Evolutionary conservation across 2,329 filamentous ascomycete genomes (phyloP), one percentile per base, ranked within the genome.

Genomic region (Chaetomium sp.): DNA sequence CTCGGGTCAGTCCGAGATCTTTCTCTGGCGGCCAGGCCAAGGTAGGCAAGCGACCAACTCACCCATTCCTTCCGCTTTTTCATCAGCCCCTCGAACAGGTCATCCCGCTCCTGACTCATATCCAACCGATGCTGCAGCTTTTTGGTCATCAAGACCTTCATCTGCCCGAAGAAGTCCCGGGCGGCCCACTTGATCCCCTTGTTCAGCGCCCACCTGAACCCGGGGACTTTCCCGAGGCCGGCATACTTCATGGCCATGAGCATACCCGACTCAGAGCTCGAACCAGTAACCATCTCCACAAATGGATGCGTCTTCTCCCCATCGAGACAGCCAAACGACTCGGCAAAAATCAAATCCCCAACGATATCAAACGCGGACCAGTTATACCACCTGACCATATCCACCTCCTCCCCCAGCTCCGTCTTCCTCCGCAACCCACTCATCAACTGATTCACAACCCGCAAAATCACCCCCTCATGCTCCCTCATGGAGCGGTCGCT

Each of bases 401-500:
- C 67, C 33, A 77, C 64, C 56, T 67, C 69, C 7, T 58, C 53
- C 3, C 62, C 70, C 1, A 25, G 45, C 9, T 63, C 51, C 19
- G 38, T 50, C 23, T 57, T 42, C 51, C 67, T 60, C 68, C 65
- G 74, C 45, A 78, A 51, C 55, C 72, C 65, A 60, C 67, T 54
- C 21, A 78, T 70, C 33, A 80, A 65, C 50, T 77, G 67, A 60
- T 79, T 72, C 2, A 79, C 73, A 64, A 80, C 78, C 8, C 67
- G 67, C 21, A 68, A 68, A 62, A 80, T 78, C 54, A 79, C 73
- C 27, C 74, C 74, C 64, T 79, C 77, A 66, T 81, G 78, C 35
- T 74, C 77, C 9, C 76, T 73, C 76, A 81, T 74, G 57, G 74
- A 69, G 64, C 74, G 68, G 42, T 79, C 74, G 60, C 73, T 74